Evolutionary conservation across 768 basidiomycete species (phyloP).

Genomic region (Xerocomus potaroensis): DNA sequence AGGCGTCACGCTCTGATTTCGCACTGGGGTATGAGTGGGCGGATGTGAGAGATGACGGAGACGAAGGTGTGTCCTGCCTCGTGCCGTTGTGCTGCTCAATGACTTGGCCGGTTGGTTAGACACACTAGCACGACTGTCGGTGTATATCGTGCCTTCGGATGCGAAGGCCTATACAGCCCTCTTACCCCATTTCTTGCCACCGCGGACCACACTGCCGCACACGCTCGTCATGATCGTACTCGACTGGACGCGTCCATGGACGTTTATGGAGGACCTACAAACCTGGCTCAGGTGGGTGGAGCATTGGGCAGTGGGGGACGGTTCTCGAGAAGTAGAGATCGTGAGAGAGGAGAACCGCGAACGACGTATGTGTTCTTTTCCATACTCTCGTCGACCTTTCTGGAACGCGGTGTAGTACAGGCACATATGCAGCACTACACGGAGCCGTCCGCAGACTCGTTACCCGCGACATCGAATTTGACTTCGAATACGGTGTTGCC

Average conservation of each 20-base stretch:
- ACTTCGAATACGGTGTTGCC: conserved; percentile 68
- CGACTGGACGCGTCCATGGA: conserved; percentile 95
- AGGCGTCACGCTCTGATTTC: conserved; percentile 65
- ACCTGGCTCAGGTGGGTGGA: conserved; percentile 88
- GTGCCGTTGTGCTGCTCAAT: not conserved
- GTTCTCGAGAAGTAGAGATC: conserved; percentile 66
- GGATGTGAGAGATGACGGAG: conserved; percentile 86
- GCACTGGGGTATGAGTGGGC: conserved; percentile 92
- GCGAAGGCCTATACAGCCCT: conserved; percentile 66
- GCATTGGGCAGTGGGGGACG: conserved; percentile 67
- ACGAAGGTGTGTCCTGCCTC: conserved; percentile 67
- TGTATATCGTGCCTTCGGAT: conserved; percentile 86
- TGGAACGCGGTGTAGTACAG: conserved; percentile 54
- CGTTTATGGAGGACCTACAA: conserved; percentile 80
- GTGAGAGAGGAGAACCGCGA: conserved; percentile 78
- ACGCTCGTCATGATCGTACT: conserved; percentile 80
- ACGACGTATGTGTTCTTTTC: conserved; percentile 52
- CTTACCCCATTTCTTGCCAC: conserved; percentile 75
- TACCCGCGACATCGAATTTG: conserved; percentile 59
- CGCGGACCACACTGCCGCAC: conserved; percentile 60
- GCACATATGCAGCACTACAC: conserved; percentile 86
- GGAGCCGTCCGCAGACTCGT: conserved; percentile 68
- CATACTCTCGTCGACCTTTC: not conserved
- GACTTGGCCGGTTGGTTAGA: conserved; percentile 54
- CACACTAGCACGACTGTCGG: conserved; percentile 81